Evolutionary conservation across 768 basidiomycete genomes (phyloP).

Genomic region (Rhizopogon salebrosus): DNA sequence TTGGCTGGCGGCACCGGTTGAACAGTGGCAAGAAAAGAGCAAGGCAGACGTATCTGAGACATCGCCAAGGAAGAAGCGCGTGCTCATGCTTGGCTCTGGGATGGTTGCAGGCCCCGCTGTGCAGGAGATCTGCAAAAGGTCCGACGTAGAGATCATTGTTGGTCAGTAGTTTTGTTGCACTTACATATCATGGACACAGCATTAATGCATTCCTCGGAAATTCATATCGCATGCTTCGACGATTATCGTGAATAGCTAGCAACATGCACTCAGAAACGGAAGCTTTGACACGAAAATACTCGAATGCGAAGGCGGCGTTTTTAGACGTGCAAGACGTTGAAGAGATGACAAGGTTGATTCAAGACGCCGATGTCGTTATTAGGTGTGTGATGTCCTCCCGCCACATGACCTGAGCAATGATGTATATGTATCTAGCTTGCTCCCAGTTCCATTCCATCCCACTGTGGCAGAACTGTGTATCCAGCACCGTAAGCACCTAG

Average conservation of each 20-base stretch:
- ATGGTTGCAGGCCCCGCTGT: conserved; percentile 93
- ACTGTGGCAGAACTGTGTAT: conserved; percentile 72
- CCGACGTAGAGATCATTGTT: conserved; percentile 66
- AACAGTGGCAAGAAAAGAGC: conserved; percentile 30
- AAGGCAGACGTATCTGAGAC: background rate
- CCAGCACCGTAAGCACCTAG: conserved; percentile 60
- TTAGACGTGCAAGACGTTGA: conserved; percentile 53
- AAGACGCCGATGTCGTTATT: conserved; percentile 71
- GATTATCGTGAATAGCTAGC: conserved; percentile 48
- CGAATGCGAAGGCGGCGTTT: conserved; percentile 49
- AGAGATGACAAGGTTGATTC: conserved; percentile 48
- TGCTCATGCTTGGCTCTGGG: conserved; percentile 87
- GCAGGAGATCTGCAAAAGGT: conserved; percentile 57
- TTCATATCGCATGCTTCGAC: conserved; percentile 4
- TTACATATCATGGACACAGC: conserved; percentile 1
- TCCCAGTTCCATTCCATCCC: conserved; percentile 75
- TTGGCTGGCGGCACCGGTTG: conserved; percentile 55
- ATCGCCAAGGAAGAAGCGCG: conserved; percentile 45
- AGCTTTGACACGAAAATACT: conserved; percentile 34
- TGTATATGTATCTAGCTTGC: conserved; percentile 44
- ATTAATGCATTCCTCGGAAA: conserved; percentile 14
- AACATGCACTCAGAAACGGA: conserved; percentile 61
- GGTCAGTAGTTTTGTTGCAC: conserved; percentile 45
- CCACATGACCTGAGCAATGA: background rate
- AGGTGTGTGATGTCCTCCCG: conserved; percentile 48